phyloP scores from a whole-genome alignment of 2,329 filamentous ascomycete genomes.

The Colletotrichum destructivum region DNA sequence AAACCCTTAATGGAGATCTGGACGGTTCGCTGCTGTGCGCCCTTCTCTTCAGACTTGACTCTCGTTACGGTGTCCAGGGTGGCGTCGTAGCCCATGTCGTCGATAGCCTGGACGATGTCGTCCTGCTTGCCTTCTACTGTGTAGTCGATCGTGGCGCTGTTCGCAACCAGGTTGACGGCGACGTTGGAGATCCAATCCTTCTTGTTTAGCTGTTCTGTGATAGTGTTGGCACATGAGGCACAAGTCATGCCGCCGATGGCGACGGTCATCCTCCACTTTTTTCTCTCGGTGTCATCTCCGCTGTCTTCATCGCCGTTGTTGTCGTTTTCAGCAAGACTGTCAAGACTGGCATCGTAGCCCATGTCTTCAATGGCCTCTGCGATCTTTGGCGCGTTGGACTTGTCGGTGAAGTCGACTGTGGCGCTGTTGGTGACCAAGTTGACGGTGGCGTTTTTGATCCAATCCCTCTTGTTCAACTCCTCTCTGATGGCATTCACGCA shows the following conservation, averaged over 20 bases:
- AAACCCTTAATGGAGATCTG: slow-evolving; percentile 79
- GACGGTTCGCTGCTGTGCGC: slow-evolving; percentile 66
- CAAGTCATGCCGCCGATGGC: slow-evolving; percentile 83
- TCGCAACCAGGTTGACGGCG: slow-evolving; percentile 70
- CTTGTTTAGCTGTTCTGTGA: slow-evolving; percentile 72
- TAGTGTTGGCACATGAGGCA: slow-evolving; percentile 75
- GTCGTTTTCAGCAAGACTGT: slow-evolving; percentile 61
- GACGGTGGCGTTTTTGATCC: slow-evolving; percentile 71
- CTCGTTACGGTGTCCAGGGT: slow-evolving; percentile 61
- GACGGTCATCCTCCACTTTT: slow-evolving; percentile 65
- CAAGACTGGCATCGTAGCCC: slow-evolving; percentile 76
- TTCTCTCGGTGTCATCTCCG: slow-evolving; percentile 31
- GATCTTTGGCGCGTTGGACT: slow-evolving; percentile 51
- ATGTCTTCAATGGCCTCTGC: slow-evolving; percentile 70
- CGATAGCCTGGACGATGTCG: slow-evolving; percentile 55
- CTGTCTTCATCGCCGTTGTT: slow-evolving; percentile 61
- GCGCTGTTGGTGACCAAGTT: slow-evolving; percentile 80
- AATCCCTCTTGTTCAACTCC: slow-evolving; percentile 70
- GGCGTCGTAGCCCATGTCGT: slow-evolving; percentile 73
- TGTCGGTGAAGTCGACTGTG: slow-evolving; percentile 67
- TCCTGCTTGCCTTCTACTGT: slow-evolving; percentile 43
- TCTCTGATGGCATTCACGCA: slow-evolving; percentile 76
- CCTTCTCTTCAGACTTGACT: slow-evolving; percentile 48
- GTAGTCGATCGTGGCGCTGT: slow-evolving; percentile 71
- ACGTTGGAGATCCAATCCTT: slow-evolving; percentile 67